These are phyloP conservation scores for Ottelia alismoides DNA, from an alignment of 106 monocot genomes.

Conservation along the genomic window DNA sequence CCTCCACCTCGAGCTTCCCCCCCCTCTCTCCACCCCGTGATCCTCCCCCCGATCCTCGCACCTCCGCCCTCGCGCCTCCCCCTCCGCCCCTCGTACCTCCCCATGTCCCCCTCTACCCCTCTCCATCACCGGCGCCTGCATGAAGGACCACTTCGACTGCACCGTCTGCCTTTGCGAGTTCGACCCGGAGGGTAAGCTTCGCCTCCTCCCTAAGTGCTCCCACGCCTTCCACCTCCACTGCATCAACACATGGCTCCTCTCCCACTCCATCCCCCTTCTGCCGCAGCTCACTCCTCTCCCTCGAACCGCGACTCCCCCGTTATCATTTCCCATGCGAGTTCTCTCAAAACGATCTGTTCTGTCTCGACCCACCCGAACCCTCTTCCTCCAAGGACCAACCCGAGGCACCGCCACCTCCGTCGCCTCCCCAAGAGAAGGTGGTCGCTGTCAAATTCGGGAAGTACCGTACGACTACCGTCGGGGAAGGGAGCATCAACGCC, in stretches of 20 bases:
- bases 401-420: not conserved
- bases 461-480: conserved; percentile 15
- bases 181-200: conserved; percentile 56
- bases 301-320: conserved; percentile 24
- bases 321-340: conserved; percentile 9
- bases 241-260: conserved; percentile 79
- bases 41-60: conserved; percentile 87
- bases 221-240: conserved; percentile 78
- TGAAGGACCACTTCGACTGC: conserved; percentile 87
- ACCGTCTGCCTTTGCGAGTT: conserved; percentile 91
- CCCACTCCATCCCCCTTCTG: conserved; percentile 77
- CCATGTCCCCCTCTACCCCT: conserved; percentile 79
- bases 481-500: not conserved
- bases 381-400: not conserved
- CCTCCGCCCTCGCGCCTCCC: conserved; percentile 74
- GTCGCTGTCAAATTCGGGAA: conserved; percentile 52
- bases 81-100: conserved; percentile 75
- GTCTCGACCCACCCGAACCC: not conserved
- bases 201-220: conserved; percentile 72
- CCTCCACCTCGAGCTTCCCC: no score
- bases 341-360: conserved; percentile 25
- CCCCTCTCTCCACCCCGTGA: conserved; percentile 31
- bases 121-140: conserved; percentile 44
- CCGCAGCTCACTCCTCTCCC: conserved; percentile 28
- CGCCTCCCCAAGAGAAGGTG: conserved; percentile 5